Base-by-base conservation (phyloP, 2,329 filamentous ascomycete genomes). In the Cladosporium sp. region DNA sequence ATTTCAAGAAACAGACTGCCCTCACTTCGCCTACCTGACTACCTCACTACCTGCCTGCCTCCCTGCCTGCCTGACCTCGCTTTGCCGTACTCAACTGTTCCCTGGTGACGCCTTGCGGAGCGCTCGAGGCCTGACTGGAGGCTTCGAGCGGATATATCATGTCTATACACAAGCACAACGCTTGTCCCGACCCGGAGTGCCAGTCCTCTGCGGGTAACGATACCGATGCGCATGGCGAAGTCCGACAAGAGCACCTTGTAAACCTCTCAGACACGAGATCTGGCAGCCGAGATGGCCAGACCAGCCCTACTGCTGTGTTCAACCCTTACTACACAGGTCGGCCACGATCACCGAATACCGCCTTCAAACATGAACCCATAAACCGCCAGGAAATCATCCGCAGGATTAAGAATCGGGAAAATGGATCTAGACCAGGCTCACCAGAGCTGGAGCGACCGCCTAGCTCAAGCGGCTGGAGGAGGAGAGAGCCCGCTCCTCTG, bases 371-470 rank as follows among this genome's bases (percentile, higher is more conserved):
- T 27, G 53, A 53, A 27, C 56, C 66, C 37, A 61, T 72, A 41
- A 83, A 89, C 66, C 80, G 91, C 56, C 82, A 83, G 51, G 86
- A 91, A 68, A 74, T 96, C 60, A 96, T 97, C 51, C 82, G 90
- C 68, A 80, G 85, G 57, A 78, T 96, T 58, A 96, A 96, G 72
- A 82, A 57, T 41, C 51, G 55, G 45, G 61, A 59, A 15, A 32
- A 47, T 43, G 38, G 48, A 6, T 64, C 61, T 13, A 54, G 63
- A 38, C 61, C 63, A 9, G 55, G 54, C 12, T 61, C 58, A 34
- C 60, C 60, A 12, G 60, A 62, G 50, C 29, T 61, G 15, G 57
- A 57, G 39, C 53, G 60, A 30, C 53, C 56, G 36, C 49, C 51
- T 11, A 55, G 43, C 50, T 56, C 54, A 4, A 34, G 50, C 18